These are phyloP conservation scores for Heterobasidion parviporum DNA, from an alignment of 1,284 basidiomycete species.

Conservation along the genomic window DNA sequence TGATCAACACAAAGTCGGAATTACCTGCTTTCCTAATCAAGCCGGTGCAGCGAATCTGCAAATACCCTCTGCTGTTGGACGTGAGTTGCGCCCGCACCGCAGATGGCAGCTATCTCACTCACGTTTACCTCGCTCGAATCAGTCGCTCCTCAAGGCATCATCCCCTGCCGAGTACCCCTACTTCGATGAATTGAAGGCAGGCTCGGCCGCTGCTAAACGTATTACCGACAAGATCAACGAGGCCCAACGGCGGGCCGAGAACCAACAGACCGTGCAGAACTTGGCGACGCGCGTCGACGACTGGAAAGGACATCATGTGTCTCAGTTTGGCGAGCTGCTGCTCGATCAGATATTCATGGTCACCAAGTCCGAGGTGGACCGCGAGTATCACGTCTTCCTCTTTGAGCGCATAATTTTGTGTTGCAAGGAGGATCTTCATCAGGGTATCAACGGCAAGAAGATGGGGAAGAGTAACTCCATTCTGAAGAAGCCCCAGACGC, in stretches of 20 bases:
- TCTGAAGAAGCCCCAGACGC: conserved; percentile 58
- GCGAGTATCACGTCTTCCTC: conserved; percentile 98
- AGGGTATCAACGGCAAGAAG: conserved; percentile 41
- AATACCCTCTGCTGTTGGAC: conserved; percentile 63
- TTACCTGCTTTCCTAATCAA: conserved; percentile 83
- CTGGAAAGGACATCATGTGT: conserved; percentile 97
- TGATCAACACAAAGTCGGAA: conserved; percentile 82
- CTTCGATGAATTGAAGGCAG: conserved; percentile 78
- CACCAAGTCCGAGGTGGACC: conserved; percentile 92
- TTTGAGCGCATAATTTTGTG: conserved; percentile 99
- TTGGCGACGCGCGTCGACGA: conserved; percentile 91
- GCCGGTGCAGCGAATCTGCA: conserved; percentile 73
- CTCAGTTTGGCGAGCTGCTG: conserved; percentile 88
- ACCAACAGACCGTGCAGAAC: conserved; percentile 81
- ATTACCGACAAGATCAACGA: conserved; percentile 97
- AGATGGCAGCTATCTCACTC: conserved; percentile 5
- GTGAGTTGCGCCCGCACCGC: conserved; percentile 25
- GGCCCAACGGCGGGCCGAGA: conserved; percentile 83
- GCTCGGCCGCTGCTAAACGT: conserved; percentile 81
- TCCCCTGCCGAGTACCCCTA: conserved; percentile 59
- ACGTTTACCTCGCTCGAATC: conserved; percentile 14
- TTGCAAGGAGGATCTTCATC: conserved; percentile 77
- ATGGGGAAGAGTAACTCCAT: conserved; percentile 68
- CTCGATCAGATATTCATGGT: conserved; percentile 95
- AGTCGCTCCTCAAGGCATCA: conserved; percentile 76